Evolutionary conservation across 805 yeast species (phyloP).

Genomic region (Metschnikowia amazonensis): DNA sequence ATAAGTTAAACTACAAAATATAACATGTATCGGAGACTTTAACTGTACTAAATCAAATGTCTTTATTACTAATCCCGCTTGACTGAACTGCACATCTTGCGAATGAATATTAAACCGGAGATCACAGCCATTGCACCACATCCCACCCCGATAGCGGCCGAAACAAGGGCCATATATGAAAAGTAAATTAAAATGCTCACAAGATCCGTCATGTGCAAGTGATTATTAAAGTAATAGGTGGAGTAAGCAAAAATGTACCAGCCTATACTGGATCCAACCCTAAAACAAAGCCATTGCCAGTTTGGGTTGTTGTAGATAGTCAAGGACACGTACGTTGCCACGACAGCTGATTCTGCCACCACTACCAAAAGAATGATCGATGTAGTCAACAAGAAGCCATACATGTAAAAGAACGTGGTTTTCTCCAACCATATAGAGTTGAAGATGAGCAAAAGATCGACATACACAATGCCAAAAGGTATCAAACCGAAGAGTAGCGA

Average conservation of each 20-base stretch:
- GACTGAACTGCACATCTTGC: slow-evolving; percentile 54
- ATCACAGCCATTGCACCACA: slow-evolving; percentile 74
- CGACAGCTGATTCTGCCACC: slow-evolving; percentile 66
- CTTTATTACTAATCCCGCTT: slow-evolving; percentile 46
- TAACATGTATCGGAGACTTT: no score
- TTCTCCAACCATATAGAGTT: slow-evolving; percentile 78
- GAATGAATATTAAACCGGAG: slow-evolving; percentile 63
- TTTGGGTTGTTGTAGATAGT: slow-evolving; percentile 48
- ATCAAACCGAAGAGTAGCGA: slow-evolving; percentile 59
- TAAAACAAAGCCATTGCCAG: slow-evolving; percentile 85
- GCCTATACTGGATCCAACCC: slow-evolving; percentile 66
- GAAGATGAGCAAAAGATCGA: slow-evolving; percentile 68
- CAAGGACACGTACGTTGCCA: slow-evolving; percentile 63
- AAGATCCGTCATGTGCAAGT: slow-evolving; percentile 60
- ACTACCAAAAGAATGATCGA: slow-evolving; percentile 56
- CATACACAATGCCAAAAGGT: slow-evolving; percentile 79
- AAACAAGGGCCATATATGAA: slow-evolving; percentile 64
- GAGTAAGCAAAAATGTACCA: slow-evolving; percentile 68
- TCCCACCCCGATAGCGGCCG: slow-evolving; percentile 58
- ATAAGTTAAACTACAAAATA: no score
- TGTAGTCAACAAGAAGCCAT: slow-evolving; percentile 69
- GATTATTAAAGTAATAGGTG: slow-evolving; percentile 56
- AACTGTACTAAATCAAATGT: no score
- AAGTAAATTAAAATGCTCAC: slow-evolving; percentile 67
- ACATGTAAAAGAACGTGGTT: slow-evolving; percentile 73